Conservation (phyloP, 305 asterid species). For the Solanum aculeatissimum region DNA sequence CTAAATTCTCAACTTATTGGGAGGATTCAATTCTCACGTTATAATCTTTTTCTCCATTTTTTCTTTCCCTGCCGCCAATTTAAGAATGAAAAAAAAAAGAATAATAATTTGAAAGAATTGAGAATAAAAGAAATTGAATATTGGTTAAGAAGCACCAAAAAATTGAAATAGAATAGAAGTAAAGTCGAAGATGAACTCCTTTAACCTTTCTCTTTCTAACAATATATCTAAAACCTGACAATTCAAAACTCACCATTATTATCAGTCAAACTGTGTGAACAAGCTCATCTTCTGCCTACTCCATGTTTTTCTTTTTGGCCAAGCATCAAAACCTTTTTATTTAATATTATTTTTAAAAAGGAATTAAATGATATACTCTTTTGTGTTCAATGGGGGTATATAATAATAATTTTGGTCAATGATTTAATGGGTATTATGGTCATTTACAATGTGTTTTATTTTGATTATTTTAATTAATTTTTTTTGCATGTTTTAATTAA, state of each 20-base stretch:
- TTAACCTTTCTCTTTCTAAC: conserved; percentile 5
- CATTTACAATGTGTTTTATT: background rate
- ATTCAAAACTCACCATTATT: background rate
- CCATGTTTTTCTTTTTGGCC: background rate
- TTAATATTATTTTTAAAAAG: background rate
- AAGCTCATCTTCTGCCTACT: background rate
- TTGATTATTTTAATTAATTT: background rate
- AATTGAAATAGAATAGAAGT: conserved; percentile 9
- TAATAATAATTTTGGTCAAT: background rate
- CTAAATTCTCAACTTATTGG: no score
- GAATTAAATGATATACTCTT: background rate
- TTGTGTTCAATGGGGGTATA: background rate
- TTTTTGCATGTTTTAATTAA: background rate
- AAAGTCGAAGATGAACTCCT: conserved; percentile 28
- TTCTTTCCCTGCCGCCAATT: no score
- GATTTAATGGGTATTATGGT: background rate
- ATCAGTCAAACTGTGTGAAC: conserved; percentile 21
- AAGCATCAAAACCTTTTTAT: background rate
- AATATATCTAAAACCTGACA: conserved; percentile 15
- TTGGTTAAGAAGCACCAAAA: background rate
- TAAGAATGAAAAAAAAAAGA: no score
- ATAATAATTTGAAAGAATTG: no score
- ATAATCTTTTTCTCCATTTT: no score
- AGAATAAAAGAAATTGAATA: background rate
- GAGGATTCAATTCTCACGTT: no score